Conservation (phyloP, 371 early-diverging fungal genomes). For the Apophysomyces trapeziformis region DNA sequence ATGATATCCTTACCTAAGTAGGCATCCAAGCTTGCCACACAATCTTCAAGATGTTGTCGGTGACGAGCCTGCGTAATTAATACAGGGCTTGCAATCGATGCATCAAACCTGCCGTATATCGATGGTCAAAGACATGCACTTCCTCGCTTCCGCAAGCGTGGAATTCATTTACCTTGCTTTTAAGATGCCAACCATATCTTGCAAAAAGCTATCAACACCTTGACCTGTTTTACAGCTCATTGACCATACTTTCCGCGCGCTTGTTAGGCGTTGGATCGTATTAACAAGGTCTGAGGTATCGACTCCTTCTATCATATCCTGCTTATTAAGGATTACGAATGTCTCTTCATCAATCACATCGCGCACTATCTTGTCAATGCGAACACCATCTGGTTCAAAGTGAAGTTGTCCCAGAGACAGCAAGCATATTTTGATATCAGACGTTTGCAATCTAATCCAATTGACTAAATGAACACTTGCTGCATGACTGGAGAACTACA, state of each 20-base stretch:
- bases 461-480: conserved; percentile 1
- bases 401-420: conserved; percentile 30
- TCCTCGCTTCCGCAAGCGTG: neutral
- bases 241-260: conserved; percentile 43
- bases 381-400: neutral
- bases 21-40: conserved; percentile 53
- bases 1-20: conserved; percentile 53
- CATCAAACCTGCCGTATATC: conserved; percentile 51
- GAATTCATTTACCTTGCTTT: conserved; percentile 40
- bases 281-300: conserved; percentile 5
- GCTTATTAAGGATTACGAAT: conserved; percentile 71
- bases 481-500: neutral
- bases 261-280: conserved; percentile 20
- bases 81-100: conserved; percentile 38
- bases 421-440: conserved; percentile 60
- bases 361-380: conserved; percentile 49
- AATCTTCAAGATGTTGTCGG: conserved; percentile 67
- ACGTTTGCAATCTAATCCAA: conserved; percentile 26
- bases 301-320: conserved; percentile 43
- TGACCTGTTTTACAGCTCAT: conserved; percentile 69
- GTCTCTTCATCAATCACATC: conserved; percentile 61
- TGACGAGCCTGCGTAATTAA: conserved; percentile 80
- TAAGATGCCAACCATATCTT: conserved; percentile 56
- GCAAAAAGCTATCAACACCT: conserved; percentile 62
- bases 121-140: neutral